Base-by-base conservation (phyloP, 306 rosid species). In the Macrotyloma uniflorum region DNA sequence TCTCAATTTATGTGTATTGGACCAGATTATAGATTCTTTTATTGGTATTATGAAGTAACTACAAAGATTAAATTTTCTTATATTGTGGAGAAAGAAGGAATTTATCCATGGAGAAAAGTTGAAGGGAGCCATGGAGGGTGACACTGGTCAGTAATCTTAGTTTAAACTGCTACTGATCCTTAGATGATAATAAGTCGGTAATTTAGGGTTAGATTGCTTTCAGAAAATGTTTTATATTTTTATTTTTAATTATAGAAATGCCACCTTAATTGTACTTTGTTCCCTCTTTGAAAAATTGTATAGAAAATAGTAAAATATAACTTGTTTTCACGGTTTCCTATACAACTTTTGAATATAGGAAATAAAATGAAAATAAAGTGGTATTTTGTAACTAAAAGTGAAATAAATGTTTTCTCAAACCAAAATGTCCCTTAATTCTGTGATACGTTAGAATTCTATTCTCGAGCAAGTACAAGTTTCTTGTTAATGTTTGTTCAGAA, bases 1-100 rank as follows among this genome's bases (percentile, higher is more conserved):
- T 43, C 72, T 24, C 57, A 45, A 43, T 14, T 36, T 43, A n/a
- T 67, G 72, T 42, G 74, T 26, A 68, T 68, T 45, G 18, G 19
- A 68, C 58, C 42, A 46, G 42, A 8, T 68, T 68, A 22, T 40
- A 12, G 9, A n/a, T 26, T 8, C 58, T 45, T 30, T 30, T 32
- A 62, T 1, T 55, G 26, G 38, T 28, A 47, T 16, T 69, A 9
- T 26, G 9, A 23, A 45, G 59, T 68, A 68, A 23, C 8, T 14
- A 15, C 11, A 26, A 66, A 5, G 10, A 22, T 67, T 16, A 26
- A 16, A 7, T 8, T 69, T 16, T 43, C 38, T 45, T 67, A 67
- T 15, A 22, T 24, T 45, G 7, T 45, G 74, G 57, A 24, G 45
- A 18, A 23, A 10, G 28, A 33, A 32, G n/a, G 30, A 50, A 5